Evolutionary conservation across 352 stramenopile species (phyloP).

Genomic region (Pythium utonaiense): DNA sequence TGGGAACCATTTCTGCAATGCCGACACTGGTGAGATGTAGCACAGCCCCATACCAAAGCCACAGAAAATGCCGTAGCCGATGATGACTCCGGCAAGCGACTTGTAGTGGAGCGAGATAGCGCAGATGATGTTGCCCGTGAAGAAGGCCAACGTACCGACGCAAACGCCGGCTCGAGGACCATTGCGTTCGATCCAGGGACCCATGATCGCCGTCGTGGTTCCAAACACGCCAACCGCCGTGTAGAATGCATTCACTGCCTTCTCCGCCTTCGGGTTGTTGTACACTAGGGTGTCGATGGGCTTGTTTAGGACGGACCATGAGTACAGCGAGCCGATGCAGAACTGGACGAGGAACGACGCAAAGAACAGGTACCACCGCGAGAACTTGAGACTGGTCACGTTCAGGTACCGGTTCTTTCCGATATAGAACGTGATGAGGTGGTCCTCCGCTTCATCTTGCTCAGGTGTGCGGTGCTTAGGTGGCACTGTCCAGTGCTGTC

Average conservation of each 20-base stretch:
- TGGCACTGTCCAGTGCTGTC: conserved; percentile 29
- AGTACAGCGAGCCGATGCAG: conserved; percentile 68
- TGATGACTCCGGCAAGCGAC: conserved; percentile 49
- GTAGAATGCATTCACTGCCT: conserved; percentile 68
- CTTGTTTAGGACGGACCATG: conserved; percentile 69
- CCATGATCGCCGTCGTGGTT: conserved; percentile 47
- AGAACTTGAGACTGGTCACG: conserved; percentile 35
- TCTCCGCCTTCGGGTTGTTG: conserved; percentile 38
- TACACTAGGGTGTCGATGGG: conserved; percentile 56
- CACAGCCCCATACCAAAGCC: conserved; percentile 60
- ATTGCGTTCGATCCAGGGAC: conserved; percentile 56
- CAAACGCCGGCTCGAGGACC: conserved; percentile 41
- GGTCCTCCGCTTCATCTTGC: conserved; percentile 33
- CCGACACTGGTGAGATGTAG: conserved; percentile 65
- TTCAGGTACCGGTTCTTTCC: conserved; percentile 29
- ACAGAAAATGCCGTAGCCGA: conserved; percentile 65
- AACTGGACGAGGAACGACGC: conserved; percentile 64
- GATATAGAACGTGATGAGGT: conserved; percentile 32
- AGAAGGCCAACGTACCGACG: conserved; percentile 40
- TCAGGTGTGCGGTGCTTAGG: conserved; percentile 24
- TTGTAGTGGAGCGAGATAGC: conserved; percentile 52
- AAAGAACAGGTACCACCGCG: conserved; percentile 64
- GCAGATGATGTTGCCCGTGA: conserved; percentile 51
- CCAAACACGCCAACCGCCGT: conserved; percentile 60
- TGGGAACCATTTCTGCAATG: conserved; percentile 73